These are phyloP conservation scores for Scedosporium boydii DNA, from an alignment of 2,329 filamentous ascomycete species.

Conservation along the genomic window DNA sequence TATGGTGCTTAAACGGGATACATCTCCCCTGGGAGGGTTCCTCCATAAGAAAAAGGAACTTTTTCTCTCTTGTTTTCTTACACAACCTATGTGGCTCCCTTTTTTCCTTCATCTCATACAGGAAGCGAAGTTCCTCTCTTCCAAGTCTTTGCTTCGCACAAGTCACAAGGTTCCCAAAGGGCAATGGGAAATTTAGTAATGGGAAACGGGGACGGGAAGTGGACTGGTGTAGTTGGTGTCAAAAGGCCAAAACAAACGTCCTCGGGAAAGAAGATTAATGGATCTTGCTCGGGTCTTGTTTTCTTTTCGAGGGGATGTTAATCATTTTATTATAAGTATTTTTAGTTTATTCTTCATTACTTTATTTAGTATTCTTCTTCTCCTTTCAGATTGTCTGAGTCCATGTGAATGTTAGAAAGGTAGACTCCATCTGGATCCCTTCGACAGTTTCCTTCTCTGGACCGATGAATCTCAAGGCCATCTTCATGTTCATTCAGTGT, in stretches of 20 bases:
- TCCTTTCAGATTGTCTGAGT: background rate
- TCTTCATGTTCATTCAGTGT: no score
- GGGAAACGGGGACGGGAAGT: no score
- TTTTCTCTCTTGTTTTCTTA: background rate
- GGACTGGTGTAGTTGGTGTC: no score
- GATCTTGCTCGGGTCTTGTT: background rate
- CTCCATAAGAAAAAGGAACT: background rate
- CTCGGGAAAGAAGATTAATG: background rate
- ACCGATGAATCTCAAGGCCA: no score
- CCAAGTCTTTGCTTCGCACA: background rate
- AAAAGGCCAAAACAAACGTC: background rate
- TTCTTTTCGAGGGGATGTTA: background rate
- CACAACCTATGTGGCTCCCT: background rate
- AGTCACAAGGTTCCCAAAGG: background rate
- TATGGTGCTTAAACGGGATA: conserved; percentile 12
- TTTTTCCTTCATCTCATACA: background rate
- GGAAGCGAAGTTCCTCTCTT: background rate
- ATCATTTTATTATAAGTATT: background rate
- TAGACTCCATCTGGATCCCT: no score
- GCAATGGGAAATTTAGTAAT: background rate
- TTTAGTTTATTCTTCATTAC: background rate
- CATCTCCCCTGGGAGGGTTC: no score
- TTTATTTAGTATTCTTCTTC: background rate
- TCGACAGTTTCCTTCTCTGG: no score
- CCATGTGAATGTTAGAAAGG: background rate